Percentiles rank a stretch among this genome's conserved stretches.
Conservation (phyloP, 2,329 filamentous ascomycete genomes). For the Sphaerulina vaccinii region DNA sequence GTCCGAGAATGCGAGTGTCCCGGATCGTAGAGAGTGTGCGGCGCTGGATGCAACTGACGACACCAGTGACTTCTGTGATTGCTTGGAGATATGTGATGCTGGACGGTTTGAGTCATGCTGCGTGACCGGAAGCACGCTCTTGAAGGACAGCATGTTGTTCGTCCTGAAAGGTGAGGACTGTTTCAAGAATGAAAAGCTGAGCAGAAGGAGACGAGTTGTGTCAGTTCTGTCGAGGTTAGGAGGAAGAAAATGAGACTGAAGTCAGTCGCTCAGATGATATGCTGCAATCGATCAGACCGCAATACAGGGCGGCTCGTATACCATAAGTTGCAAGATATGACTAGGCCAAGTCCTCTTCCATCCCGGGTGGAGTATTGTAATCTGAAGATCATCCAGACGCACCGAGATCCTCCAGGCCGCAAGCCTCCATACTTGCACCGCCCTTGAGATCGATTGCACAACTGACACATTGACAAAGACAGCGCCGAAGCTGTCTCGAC, state of each 20-base stretch:
- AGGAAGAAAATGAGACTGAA: neutral
- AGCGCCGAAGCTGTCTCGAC: neutral
- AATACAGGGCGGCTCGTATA: neutral
- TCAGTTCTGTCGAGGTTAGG: neutral
- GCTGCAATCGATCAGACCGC: neutral
- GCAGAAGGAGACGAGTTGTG: neutral
- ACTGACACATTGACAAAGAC: conserved; percentile 8
- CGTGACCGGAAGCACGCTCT: conserved; percentile 12
- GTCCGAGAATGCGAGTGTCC: conserved; percentile 28
- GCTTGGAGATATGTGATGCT: conserved; percentile 6
- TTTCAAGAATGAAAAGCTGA: neutral
- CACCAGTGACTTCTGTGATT: conserved; percentile 14
- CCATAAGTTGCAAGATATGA: neutral
- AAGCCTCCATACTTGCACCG: conserved; percentile 2
- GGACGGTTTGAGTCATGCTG: conserved; percentile 10
- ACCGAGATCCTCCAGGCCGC: conserved; percentile 12
- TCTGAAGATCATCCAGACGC: conserved; percentile 3
- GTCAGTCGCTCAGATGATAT: neutral
- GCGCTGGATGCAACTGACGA: conserved; percentile 19
- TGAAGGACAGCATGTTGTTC: conserved; percentile 19
- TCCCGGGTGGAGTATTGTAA: neutral
- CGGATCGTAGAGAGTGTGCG: conserved; percentile 12
- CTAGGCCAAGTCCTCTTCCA: neutral
- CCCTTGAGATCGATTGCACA: conserved; percentile 8
- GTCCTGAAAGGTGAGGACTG: neutral